A percentile compares a stretch with the other conserved stretches of the same genome.
phyloP scores from a whole-genome alignment of 2,329 filamentous ascomycete species.

The Alternaria sp. region DNA sequence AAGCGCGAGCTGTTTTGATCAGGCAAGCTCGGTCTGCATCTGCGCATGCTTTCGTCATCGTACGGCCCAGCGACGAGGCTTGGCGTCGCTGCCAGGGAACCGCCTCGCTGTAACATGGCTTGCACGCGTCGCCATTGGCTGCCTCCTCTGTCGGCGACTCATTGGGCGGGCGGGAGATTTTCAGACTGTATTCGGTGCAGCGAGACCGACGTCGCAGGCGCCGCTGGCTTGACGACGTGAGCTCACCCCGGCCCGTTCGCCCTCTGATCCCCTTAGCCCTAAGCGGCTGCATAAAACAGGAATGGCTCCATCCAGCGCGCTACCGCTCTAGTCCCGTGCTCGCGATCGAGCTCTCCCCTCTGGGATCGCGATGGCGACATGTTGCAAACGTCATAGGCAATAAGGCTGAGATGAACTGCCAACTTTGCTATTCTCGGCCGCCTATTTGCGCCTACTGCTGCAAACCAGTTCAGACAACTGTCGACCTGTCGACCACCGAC shows the following conservation, averaged over 20 bases:
- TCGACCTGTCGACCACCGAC: slow-evolving; percentile 7
- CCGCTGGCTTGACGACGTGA: slow-evolving; percentile 23
- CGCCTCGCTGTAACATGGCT: slow-evolving; percentile 24
- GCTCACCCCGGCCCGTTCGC: slow-evolving; percentile 38
- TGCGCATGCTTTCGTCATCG: slow-evolving; percentile 40
- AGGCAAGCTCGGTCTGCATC: background rate
- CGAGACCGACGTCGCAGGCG: slow-evolving; percentile 36
- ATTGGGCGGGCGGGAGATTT: slow-evolving; percentile 40
- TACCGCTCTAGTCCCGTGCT: slow-evolving; percentile 28
- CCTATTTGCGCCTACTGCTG: slow-evolving; percentile 11
- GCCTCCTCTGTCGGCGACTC: slow-evolving; percentile 26
- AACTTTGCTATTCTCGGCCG: slow-evolving; percentile 23
- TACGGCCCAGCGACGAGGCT: slow-evolving; percentile 23
- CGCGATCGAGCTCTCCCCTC: slow-evolving; percentile 36
- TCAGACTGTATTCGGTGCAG: slow-evolving; percentile 37
- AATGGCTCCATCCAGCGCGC: slow-evolving; percentile 33
- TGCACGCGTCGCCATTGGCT: slow-evolving; percentile 28
- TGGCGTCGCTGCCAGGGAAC: slow-evolving; percentile 39
- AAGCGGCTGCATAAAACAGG: slow-evolving; percentile 42
- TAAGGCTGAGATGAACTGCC: slow-evolving; percentile 30
- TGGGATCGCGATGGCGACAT: slow-evolving; percentile 36
- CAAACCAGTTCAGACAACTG: slow-evolving; percentile 15
- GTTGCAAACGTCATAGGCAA: slow-evolving; percentile 41
- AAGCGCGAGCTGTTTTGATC: slow-evolving; percentile 1
- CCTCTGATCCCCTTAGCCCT: slow-evolving; percentile 29